Evolutionary conservation across 2,329 filamentous ascomycete genomes (phyloP), one percentile per base, ranked within the genome.

Genomic region (Didymellaceae sp.): DNA sequence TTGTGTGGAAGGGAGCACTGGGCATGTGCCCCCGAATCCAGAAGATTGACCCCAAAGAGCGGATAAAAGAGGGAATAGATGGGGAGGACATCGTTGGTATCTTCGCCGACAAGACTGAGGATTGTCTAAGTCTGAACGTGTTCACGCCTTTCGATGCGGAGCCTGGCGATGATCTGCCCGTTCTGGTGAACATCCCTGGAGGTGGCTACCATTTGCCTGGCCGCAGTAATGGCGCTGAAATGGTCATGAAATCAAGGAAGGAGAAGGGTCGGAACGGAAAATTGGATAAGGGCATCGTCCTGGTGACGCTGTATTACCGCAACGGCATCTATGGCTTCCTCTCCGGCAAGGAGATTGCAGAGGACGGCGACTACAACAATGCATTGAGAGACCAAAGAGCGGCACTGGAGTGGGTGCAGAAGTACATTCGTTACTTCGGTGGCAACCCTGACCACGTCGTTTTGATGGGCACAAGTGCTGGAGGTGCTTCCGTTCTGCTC

Each of bases 101-200:
- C 31, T 58, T 63, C 13, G 57, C 65, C 6, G 52, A 59, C 17
- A 54, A 43, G 17, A 70, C 65, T 1, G 67, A 70, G 44, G 75
- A 79, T 21, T 79, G 77, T 43, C 52, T 79, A 58, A 78, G 73
- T 56, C 60, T 79, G 16, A 69, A 70, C 32, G 67, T 70, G 7
- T 70, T 70, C 42, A 64, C 64, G 24, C 67, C 67, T 3, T 56
- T 64, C 25, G 67, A 70, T 49, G 67, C 67, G 9, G 59, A 69
- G 38, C 44, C 66, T 21, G 67, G 67, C 9, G 67, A 70, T 20
- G 66, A 70, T 28, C 41, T 70, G 10, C 61, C 73, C 22, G 74
- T 77, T 0, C 59, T 75, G 16, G 72, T 79, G 1, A 78, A 77
- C 53, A 78, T 78, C 61, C 77, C 77, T 17, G 76, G 76, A 5